A percentile compares a stretch with the other conserved stretches of the same genome.
Conservation (phyloP, 495 filamentous ascomycete species). For the Xylaria telfairii region DNA sequence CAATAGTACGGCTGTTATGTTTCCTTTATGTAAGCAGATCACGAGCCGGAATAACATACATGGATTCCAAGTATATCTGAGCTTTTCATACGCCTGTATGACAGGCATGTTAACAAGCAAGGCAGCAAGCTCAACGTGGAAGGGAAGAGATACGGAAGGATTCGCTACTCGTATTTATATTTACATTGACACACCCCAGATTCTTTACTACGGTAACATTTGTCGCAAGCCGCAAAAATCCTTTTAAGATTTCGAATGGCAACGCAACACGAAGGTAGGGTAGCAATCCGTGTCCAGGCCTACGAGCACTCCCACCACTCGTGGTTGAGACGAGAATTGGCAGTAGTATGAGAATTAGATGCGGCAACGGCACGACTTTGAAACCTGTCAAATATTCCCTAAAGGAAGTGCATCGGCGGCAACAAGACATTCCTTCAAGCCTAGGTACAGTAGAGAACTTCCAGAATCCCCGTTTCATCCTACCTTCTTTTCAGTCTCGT, state of each 20-base stretch:
- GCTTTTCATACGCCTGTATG: not conserved
- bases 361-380: not conserved
- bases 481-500: not conserved
- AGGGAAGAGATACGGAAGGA: constrained; percentile 8
- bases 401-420: not conserved
- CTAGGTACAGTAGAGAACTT: not conserved
- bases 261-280: constrained; percentile 10
- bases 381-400: not conserved
- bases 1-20: not conserved
- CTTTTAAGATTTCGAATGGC: not conserved
- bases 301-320: not conserved
- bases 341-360: not conserved
- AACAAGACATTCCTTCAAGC: constrained; percentile 18
- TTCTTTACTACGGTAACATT: constrained; percentile 20
- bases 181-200: not conserved
- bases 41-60: not conserved
- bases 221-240: constrained; percentile 3
- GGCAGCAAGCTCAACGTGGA: not conserved
- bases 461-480: constrained; percentile 11
- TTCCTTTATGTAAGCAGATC: not conserved
- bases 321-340: constrained; percentile 10
- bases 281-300: not conserved
- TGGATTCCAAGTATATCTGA: not conserved
- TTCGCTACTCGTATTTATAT: constrained; percentile 10
- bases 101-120: not conserved